Conservation (phyloP, 2,329 filamentous ascomycete species). For the Monilinia aucupariae region DNA sequence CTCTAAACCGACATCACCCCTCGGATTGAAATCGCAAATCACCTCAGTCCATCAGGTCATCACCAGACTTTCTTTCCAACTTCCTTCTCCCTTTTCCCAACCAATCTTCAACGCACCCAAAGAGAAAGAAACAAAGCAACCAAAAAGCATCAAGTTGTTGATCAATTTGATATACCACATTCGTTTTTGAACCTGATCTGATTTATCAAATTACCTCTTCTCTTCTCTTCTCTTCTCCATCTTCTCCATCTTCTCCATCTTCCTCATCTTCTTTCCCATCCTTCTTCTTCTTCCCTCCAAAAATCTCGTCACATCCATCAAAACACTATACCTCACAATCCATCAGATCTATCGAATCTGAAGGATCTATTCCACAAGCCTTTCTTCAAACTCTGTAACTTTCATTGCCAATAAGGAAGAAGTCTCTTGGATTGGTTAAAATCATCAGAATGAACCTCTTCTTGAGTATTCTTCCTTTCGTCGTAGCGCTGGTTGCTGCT, state of each 20-base stretch:
- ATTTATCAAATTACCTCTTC: background rate
- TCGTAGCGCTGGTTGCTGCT: background rate
- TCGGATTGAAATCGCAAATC: no score
- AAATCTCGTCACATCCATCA: background rate
- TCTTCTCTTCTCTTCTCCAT: background rate
- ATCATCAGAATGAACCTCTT: conserved; percentile 11
- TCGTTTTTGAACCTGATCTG: background rate
- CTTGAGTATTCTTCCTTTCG: background rate
- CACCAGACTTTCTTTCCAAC: no score
- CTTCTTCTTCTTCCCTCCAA: background rate
- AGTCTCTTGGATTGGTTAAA: background rate
- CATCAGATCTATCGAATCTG: background rate
- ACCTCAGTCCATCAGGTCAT: no score
- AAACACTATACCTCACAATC: background rate
- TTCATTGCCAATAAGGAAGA: background rate
- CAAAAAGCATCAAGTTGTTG: conserved; percentile 2
- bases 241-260: background rate
- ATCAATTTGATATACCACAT: conserved; percentile 4
- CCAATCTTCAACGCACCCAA: no score
- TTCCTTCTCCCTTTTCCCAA: no score
- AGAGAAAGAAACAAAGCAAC: no score
- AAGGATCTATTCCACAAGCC: no score
- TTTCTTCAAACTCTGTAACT: background rate
- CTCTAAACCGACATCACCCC: no score
- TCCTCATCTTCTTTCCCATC: background rate